phyloP scores from a whole-genome alignment of 1,139 yeast genomes.

The Candida dubliniensis region DNA sequence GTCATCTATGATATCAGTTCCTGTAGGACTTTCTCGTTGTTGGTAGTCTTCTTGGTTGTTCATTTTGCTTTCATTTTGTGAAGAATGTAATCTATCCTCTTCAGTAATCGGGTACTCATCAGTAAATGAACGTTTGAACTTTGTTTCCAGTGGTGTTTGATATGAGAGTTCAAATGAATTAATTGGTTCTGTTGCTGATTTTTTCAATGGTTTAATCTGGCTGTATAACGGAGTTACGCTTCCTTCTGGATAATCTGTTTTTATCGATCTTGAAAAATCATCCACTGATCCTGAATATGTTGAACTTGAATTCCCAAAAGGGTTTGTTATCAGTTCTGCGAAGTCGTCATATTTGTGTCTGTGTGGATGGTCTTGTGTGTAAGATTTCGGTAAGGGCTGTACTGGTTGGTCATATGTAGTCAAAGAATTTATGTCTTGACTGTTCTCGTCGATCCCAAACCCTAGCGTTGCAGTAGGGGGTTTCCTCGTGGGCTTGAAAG shows the following conservation, averaged over 20 bases:
- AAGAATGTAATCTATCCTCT: slow-evolving; percentile 1
- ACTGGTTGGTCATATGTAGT: not conserved
- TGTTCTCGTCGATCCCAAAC: not conserved
- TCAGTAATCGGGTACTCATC: slow-evolving; percentile 7
- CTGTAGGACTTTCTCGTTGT: not conserved
- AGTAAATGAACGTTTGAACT: slow-evolving; percentile 5
- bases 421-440: not conserved
- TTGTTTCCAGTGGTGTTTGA: not conserved
- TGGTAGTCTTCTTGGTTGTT: not conserved
- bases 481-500: not conserved
- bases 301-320: too few species aligned
- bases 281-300: not conserved
- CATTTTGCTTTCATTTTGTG: not conserved
- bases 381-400: not conserved
- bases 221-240: not conserved
- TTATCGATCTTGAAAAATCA: not conserved
- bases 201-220: not conserved
- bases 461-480: not conserved
- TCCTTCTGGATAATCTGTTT: not conserved
- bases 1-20: not conserved
- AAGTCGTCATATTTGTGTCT: not conserved
- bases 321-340: too few species aligned
- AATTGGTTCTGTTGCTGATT: slow-evolving; percentile 1
- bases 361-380: not conserved
- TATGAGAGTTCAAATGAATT: not conserved